Percentiles rank a stretch among this genome's conserved stretches.
These are phyloP conservation scores for Nemania abortiva DNA, from an alignment of 2,329 filamentous ascomycete species.

Conservation along the genomic window DNA sequence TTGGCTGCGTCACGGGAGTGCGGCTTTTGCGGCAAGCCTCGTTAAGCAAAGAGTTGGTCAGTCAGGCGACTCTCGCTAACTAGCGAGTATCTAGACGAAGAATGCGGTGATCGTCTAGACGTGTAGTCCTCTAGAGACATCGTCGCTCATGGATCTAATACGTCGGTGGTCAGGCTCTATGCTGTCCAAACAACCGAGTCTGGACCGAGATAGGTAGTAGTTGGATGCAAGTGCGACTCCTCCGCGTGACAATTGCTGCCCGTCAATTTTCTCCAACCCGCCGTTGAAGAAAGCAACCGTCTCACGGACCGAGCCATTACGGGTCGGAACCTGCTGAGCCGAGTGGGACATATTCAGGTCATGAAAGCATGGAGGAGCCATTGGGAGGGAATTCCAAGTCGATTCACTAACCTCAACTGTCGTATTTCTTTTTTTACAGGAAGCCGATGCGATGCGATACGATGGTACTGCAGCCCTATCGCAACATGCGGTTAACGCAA, in stretches of 20 bases:
- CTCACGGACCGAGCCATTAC: slow-evolving; percentile 12
- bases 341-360: slow-evolving; percentile 5
- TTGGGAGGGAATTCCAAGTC: background rate
- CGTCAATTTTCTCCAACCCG: slow-evolving; percentile 14
- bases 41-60: slow-evolving; percentile 21
- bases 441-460: no score
- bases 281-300: background rate
- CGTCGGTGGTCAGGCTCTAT: slow-evolving; percentile 5
- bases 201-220: background rate
- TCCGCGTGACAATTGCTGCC: slow-evolving; percentile 7
- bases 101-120: slow-evolving; percentile 30
- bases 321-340: slow-evolving; percentile 28
- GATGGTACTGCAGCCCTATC: background rate
- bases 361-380: background rate
- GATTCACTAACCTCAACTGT: background rate
- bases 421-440: background rate
- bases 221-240: background rate
- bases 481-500: background rate
- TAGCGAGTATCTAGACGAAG: slow-evolving; percentile 22
- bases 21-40: slow-evolving; percentile 19
- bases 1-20: slow-evolving; percentile 9
- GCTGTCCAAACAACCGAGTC: slow-evolving; percentile 5
- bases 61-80: slow-evolving; percentile 32
- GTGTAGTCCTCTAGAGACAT: background rate
- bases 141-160: background rate